Percentiles rank a stretch among this genome's conserved stretches.
These are phyloP conservation scores for Chaetomiaceae sp. DNA, from an alignment of 2,329 filamentous ascomycete genomes.

Conservation along the genomic window DNA sequence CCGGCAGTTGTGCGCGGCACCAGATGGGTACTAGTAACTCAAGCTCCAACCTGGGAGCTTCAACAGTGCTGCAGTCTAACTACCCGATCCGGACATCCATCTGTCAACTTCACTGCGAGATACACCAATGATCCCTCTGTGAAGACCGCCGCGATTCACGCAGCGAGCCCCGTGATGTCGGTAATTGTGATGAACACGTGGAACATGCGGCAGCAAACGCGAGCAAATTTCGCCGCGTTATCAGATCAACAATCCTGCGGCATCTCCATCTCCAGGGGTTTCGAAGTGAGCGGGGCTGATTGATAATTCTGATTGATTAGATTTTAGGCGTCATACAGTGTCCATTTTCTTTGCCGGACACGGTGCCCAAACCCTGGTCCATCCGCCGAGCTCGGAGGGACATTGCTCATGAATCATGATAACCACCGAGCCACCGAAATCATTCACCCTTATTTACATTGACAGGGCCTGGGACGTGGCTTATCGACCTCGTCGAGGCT, in stretches of 20 bases:
- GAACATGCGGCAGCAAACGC: neutral
- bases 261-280: neutral
- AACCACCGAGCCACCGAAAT: too few relatives aligned
- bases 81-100: too few relatives aligned
- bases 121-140: too few relatives aligned
- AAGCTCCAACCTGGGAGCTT: too few relatives aligned
- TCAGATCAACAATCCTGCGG: conserved; percentile 8
- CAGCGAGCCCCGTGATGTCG: too few relatives aligned
- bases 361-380: too few relatives aligned
- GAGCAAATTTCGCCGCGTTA: neutral
- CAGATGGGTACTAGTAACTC: too few relatives aligned
- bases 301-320: conserved; percentile 30
- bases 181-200: neutral
- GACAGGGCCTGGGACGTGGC: neutral
- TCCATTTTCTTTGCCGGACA: conserved; percentile 8
- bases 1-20: too few relatives aligned
- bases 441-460: too few relatives aligned
- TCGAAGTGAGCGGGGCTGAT: conserved; percentile 22
- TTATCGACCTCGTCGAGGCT: neutral
- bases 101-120: too few relatives aligned
- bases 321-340: conserved; percentile 21
- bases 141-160: too few relatives aligned
- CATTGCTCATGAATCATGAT: neutral
- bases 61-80: too few relatives aligned
- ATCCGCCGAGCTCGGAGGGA: conserved; percentile 23